These are phyloP conservation scores for Gossypium thurberi DNA, from an alignment of 345 rosid genomes.

Conservation along the genomic window DNA sequence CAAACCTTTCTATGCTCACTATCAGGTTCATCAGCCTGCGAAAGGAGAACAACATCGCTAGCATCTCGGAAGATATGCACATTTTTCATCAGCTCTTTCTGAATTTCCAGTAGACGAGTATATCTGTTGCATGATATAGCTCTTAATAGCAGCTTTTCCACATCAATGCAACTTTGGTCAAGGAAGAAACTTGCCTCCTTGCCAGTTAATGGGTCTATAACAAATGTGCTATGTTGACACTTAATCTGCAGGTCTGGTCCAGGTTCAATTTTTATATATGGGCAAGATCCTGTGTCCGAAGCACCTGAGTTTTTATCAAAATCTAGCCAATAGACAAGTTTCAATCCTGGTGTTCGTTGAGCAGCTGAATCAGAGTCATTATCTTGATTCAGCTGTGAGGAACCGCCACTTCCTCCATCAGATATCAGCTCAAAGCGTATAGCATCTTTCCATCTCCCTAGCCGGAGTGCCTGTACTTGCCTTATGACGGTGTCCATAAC, in stretches of 20 bases:
- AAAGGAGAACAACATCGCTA: constrained; percentile 62
- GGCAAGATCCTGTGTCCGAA: constrained; percentile 49
- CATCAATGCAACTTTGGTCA: constrained; percentile 85
- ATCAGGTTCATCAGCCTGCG: constrained; percentile 46
- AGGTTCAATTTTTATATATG: constrained; percentile 82
- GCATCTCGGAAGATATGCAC: constrained; percentile 55
- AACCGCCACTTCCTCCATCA: constrained; percentile 44
- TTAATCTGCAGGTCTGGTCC: constrained; percentile 79
- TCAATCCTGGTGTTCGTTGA: constrained; percentile 80
- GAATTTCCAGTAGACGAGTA: constrained; percentile 90
- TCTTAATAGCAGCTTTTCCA: constrained; percentile 80
- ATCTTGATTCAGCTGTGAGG: constrained; percentile 59
- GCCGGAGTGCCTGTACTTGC: constrained; percentile 82
- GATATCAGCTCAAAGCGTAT: constrained; percentile 79
- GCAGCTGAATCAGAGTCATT: constrained; percentile 77
- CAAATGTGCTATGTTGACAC: constrained; percentile 75
- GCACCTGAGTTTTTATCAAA: constrained; percentile 50
- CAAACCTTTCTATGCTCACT: constrained; percentile 42
- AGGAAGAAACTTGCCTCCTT: constrained; percentile 81
- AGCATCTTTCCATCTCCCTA: constrained; percentile 95
- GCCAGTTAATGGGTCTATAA: constrained; percentile 72
- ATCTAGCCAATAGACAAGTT: constrained; percentile 81
- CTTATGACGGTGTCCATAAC: constrained; percentile 94
- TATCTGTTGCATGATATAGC: constrained; percentile 85
- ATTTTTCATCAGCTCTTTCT: constrained; percentile 78